Base-by-base conservation (phyloP, 78 protist genomes). In the Tieghemostelium lacteum region DNA sequence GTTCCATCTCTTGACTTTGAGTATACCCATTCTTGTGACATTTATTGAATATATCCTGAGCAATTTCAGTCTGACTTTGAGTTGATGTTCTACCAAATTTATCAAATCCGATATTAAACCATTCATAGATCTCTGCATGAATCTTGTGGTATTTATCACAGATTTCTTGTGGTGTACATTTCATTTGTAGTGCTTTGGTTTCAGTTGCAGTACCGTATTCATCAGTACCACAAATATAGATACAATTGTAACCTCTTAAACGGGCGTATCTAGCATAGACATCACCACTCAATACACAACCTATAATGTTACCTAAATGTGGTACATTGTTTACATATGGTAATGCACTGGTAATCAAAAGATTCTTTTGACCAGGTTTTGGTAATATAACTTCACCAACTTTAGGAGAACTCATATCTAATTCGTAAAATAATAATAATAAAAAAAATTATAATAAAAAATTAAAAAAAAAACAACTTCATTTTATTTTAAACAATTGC, bases 181-280 rank as follows among this genome's bases (percentile, higher is more conserved):
- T 75, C n/a, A 93, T 96, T 57, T 85, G 66, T 29, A 77, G 64
- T 22, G 98, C 98, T 69, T 93, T 86, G 19, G 93, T 88, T 66
- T 96, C 98, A 24, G 98, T 96, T 26, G 98, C 94, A 3, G 98
- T 96, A 66, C 98, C 98, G 62, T 96, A 96, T 74, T 96, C 98
- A 86, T 96, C 98, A 14, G 98, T 97, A 66, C 98, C 98, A 40
- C 97, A 97, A 22, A 97, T 72, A 66, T 92, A 97, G 63, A 97
- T 75, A 29, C 66, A 20, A 86, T 96, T 97, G 75, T 93, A 83
- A 36, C 92, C 94, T n/a, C 93, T 78, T 45, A 61, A 39, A 20
- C 97, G 87, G 50, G 93, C 63, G 75, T 71, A 95, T 58, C 96
- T 64, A 4, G 98, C 93, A 61, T 76, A 96, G 12, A 95, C 97